Percentiles rank a stretch among this genome's conserved stretches.
Evolutionary conservation across 2,329 filamentous ascomycete genomes (phyloP).

Genomic region (Exophiala sideris): DNA sequence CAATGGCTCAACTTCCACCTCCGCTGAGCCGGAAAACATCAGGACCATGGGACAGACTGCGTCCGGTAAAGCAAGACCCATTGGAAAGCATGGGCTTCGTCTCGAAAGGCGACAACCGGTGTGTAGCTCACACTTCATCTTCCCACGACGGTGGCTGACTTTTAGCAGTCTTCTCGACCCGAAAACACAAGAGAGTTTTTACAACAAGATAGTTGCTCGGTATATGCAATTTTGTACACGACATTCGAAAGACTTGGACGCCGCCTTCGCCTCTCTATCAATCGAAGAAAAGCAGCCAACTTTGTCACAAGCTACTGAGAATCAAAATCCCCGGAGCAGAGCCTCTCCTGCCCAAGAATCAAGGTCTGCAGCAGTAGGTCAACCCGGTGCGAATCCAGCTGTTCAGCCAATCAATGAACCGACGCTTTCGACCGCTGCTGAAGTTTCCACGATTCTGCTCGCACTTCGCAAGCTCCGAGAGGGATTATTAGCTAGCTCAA

Average conservation of each 20-base stretch:
- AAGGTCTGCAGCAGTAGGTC: not conserved
- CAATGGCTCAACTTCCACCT: slow-evolving; percentile 19
- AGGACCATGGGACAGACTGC: slow-evolving; percentile 62
- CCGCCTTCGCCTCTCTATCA: slow-evolving; percentile 67
- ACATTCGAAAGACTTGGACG: slow-evolving; percentile 68
- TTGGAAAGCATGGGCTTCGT: slow-evolving; percentile 79
- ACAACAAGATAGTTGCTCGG: slow-evolving; percentile 78
- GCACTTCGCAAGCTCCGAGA: slow-evolving; percentile 91
- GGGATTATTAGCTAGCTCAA: slow-evolving; percentile 70
- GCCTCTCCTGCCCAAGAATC: not conserved
- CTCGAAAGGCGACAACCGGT: slow-evolving; percentile 89
- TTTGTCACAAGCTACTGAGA: slow-evolving; percentile 29
- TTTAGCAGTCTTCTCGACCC: slow-evolving; percentile 64
- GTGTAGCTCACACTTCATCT: slow-evolving; percentile 25
- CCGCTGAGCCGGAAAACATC: slow-evolving; percentile 24
- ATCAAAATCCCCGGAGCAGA: slow-evolving; percentile 26
- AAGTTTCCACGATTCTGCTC: slow-evolving; percentile 71
- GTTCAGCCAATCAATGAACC: slow-evolving; percentile 17
- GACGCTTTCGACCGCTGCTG: slow-evolving; percentile 47
- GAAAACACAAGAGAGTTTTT: slow-evolving; percentile 80
- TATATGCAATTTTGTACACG: slow-evolving; percentile 87
- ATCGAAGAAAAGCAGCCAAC: slow-evolving; percentile 33
- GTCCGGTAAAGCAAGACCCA: slow-evolving; percentile 70
- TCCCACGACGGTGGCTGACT: not conserved
- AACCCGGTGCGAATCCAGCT: slow-evolving; percentile 1